phyloP scores from a whole-genome alignment of 805 yeast species.

The Schizosaccharomyces octosporus region DNA sequence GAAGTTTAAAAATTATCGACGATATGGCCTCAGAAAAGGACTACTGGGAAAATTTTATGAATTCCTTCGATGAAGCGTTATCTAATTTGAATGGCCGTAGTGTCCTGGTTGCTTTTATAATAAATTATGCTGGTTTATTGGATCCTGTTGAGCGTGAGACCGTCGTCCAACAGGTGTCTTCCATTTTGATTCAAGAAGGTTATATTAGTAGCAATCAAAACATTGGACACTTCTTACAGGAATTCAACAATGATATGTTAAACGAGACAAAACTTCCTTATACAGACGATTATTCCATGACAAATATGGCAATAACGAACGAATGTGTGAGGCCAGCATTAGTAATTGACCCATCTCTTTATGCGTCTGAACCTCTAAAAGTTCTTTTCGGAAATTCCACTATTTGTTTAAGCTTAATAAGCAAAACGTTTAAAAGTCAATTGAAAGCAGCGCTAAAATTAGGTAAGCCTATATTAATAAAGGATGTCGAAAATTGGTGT shows the following conservation, averaged over 20 bases:
- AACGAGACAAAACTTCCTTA: not conserved
- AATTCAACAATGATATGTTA: not conserved
- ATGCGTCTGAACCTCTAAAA: not conserved
- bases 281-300: constrained; percentile 23
- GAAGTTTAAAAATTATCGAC: constrained; percentile 39
- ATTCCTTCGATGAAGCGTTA: constrained; percentile 21
- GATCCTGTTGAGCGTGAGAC: constrained; percentile 25
- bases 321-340: constrained; percentile 23
- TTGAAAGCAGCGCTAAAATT: constrained; percentile 63
- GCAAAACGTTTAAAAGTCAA: constrained; percentile 36
- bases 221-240: not conserved
- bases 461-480: constrained; percentile 50
- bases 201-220: not conserved
- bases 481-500: constrained; percentile 61
- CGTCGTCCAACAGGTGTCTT: constrained; percentile 17
- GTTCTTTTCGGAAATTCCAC: constrained; percentile 11
- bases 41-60: constrained; percentile 7
- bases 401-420: constrained; percentile 43
- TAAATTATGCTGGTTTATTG: constrained; percentile 33
- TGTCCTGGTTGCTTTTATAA: constrained; percentile 34
- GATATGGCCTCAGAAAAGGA: constrained; percentile 24
- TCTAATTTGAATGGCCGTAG: constrained; percentile 37
- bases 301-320: constrained; percentile 34
- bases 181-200: constrained; percentile 12
- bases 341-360: constrained; percentile 49